phyloP scores from a whole-genome alignment of 2,329 filamentous ascomycete genomes.

The Phialophora chinensis region DNA sequence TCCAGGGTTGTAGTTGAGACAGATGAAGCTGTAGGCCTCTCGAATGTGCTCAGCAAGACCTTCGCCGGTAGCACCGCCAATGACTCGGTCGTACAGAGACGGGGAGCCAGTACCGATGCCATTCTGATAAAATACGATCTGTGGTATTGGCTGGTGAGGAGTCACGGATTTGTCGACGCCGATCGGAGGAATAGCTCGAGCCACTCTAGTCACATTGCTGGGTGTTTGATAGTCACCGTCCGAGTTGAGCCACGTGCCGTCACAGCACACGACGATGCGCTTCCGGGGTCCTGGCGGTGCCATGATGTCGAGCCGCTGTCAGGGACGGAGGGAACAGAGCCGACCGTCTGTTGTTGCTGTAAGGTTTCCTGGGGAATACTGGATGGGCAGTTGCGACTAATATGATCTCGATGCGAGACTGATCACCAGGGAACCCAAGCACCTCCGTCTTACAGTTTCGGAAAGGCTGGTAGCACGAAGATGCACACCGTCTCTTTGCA shows the following conservation, averaged over 20 bases:
- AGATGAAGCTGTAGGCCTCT: slow-evolving; percentile 43
- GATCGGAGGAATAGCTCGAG: slow-evolving; percentile 41
- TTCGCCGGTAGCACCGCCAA: slow-evolving; percentile 41
- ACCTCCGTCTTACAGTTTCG: background rate
- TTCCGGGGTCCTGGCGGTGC: slow-evolving; percentile 34
- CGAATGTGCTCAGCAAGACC: slow-evolving; percentile 40
- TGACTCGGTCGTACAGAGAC: slow-evolving; percentile 39
- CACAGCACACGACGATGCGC: slow-evolving; percentile 45
- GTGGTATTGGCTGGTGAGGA: slow-evolving; percentile 37
- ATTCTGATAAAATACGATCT: slow-evolving; percentile 46
- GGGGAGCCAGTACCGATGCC: slow-evolving; percentile 43
- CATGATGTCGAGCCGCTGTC: slow-evolving; percentile 10
- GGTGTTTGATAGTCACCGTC: slow-evolving; percentile 43
- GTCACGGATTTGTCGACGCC: slow-evolving; percentile 38
- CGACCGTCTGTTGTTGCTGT: background rate
- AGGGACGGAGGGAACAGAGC: background rate
- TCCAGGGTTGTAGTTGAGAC: slow-evolving; percentile 45
- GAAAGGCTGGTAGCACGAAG: background rate
- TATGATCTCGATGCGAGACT: background rate
- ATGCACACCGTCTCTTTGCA: background rate
- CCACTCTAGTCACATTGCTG: slow-evolving; percentile 44
- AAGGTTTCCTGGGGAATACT: background rate
- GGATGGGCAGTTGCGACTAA: background rate
- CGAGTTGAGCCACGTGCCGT: slow-evolving; percentile 45
- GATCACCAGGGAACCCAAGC: background rate